Base-by-base conservation (phyloP, 805 yeast genomes). In the Yamadazyma ubonensis region DNA sequence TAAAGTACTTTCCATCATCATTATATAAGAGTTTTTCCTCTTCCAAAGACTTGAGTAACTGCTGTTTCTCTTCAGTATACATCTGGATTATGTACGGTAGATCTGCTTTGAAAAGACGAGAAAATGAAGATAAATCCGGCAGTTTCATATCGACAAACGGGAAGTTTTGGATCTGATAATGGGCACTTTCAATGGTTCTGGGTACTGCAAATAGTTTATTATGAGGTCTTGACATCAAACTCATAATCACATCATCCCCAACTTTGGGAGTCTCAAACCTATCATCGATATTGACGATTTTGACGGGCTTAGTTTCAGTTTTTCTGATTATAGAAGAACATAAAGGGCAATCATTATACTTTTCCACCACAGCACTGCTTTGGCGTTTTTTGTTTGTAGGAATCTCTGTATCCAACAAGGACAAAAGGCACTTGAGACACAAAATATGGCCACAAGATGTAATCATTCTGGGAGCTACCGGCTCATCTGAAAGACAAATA, bases 401-500 rank as follows among this genome's bases (percentile, higher is more conserved):
- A 2, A 69, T 59, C 41, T 69, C 73, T 14, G 81, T 78, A 26
- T 77, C 84, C 31, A 87, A 65, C 52, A 86, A 77, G 32, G 89
- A 76, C 40, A 89, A 59, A 21, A 91, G 61, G 59, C 99, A 93
- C 10, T 89, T 78, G 40, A 78, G 71, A 56, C 99, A 93, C 54
- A 93, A 78, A 11, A 89, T 74, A 57, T 93, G 99, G 4, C 99
- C 99, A 65, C 99, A 93, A 9, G 81, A 75, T 4, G 71, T 65
- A 20, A 88, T 81, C 98, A 93, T 95, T 40, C 98, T 70, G 2
- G 99, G 97, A 0, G 97, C 96, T 12, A 85, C 76, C 10, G 93
- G 86, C 10, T 80, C 81, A 36, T 87, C 95, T 22, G 82, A 74
- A 10, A 93, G 67, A 58, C 99, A 93, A 19, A 93, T 91, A 0